These are phyloP conservation scores for Furculomyces boomerangus DNA, from an alignment of 371 early-diverging fungal genomes.

Conservation along the genomic window DNA sequence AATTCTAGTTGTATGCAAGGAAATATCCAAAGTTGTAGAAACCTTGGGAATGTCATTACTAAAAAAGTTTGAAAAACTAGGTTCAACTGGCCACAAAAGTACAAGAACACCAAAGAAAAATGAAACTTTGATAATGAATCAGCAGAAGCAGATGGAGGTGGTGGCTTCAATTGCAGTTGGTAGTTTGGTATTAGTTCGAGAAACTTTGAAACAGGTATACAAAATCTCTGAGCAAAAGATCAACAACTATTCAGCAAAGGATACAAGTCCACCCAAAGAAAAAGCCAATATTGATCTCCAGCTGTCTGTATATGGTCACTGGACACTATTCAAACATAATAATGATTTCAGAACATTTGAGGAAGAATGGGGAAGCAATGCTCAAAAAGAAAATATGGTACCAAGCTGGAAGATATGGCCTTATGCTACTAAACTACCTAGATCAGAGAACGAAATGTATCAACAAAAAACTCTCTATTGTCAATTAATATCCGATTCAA, in stretches of 20 bases:
- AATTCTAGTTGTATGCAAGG: constrained; percentile 44
- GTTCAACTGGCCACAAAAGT: constrained; percentile 24
- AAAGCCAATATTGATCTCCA: background rate
- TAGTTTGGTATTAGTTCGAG: constrained; percentile 38
- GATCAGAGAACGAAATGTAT: background rate
- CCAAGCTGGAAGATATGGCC: background rate
- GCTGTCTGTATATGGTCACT: background rate
- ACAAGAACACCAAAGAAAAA: constrained; percentile 1
- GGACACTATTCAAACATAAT: background rate
- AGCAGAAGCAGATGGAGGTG: background rate
- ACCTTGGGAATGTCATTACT: constrained; percentile 33
- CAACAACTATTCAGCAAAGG: background rate
- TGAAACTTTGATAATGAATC: background rate
- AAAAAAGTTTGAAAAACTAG: constrained; percentile 37
- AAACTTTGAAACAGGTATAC: constrained; percentile 37
- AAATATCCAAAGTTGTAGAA: constrained; percentile 23
- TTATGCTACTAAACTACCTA: background rate
- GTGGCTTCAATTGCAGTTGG: constrained; percentile 11
- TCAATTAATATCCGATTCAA: background rate
- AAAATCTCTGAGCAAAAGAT: constrained; percentile 29
- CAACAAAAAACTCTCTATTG: background rate
- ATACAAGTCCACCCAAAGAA: background rate
- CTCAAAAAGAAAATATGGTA: background rate
- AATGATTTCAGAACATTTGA: background rate
- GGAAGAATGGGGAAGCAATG: too few species aligned